These are phyloP conservation scores for Ceratocystis smalleyi DNA, from an alignment of 2,329 filamentous ascomycete genomes.

Conservation along the genomic window DNA sequence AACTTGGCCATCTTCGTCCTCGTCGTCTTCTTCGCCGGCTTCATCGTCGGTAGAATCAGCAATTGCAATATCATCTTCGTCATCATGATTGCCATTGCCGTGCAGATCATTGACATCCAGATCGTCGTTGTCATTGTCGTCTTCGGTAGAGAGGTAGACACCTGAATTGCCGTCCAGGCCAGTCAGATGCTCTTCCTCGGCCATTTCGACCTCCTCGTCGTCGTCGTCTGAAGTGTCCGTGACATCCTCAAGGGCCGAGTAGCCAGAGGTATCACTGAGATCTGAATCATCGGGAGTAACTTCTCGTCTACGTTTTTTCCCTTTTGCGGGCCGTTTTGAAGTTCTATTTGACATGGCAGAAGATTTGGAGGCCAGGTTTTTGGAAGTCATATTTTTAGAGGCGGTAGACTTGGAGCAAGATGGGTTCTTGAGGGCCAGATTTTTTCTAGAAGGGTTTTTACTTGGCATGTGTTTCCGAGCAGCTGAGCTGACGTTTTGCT, in stretches of 20 bases:
- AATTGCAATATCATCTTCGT: slow-evolving; percentile 24
- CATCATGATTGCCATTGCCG: slow-evolving; percentile 23
- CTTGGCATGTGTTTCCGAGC: slow-evolving; percentile 4
- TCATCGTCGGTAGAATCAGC: not conserved
- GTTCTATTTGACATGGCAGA: not conserved
- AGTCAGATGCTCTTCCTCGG: slow-evolving; percentile 63
- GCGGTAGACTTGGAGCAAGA: not conserved
- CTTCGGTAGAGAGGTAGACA: slow-evolving; percentile 27
- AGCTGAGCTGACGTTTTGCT: not conserved
- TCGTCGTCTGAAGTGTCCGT: slow-evolving; percentile 64
- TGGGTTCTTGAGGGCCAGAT: slow-evolving; percentile 5
- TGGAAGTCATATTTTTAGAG: not conserved
- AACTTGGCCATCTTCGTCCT: slow-evolving; percentile 4
- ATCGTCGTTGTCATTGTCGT: slow-evolving; percentile 28
- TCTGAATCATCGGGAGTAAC: slow-evolving; percentile 42
- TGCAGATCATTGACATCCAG: slow-evolving; percentile 25
- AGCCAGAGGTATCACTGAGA: slow-evolving; percentile 52
- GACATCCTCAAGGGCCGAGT: slow-evolving; percentile 64
- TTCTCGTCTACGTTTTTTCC: slow-evolving; percentile 7
- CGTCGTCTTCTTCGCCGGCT: slow-evolving; percentile 14
- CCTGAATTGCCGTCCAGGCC: slow-evolving; percentile 28
- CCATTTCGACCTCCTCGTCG: slow-evolving; percentile 59
- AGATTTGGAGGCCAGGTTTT: slow-evolving; percentile 8
- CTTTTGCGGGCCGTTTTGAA: slow-evolving; percentile 8
- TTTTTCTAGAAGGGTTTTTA: slow-evolving; percentile 3